A percentile compares a stretch with the other conserved stretches of the same genome.
Evolutionary conservation across 2,329 filamentous ascomycete species (phyloP).

Genomic region (Monosporascus sp.): DNA sequence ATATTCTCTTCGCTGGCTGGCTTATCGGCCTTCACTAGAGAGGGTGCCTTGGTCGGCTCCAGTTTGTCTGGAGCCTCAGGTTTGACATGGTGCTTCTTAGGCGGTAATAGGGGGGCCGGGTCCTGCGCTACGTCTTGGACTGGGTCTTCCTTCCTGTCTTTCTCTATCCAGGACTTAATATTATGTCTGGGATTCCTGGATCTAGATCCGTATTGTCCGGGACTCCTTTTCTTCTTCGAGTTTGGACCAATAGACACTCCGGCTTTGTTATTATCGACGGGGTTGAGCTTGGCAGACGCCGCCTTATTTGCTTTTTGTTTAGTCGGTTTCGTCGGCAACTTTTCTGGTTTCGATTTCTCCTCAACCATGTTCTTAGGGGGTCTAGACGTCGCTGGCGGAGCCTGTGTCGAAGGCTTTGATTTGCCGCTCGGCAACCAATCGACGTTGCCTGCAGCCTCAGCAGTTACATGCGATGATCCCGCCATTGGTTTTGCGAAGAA

Average conservation of each 20-base stretch:
- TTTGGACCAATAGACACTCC: slow-evolving; percentile 4
- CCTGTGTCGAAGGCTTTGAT: neutral
- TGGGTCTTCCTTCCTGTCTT: neutral
- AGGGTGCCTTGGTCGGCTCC: neutral
- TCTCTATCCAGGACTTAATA: slow-evolving; percentile 1
- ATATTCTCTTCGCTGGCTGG: neutral
- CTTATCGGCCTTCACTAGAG: neutral
- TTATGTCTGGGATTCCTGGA: neutral
- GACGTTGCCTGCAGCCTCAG: neutral
- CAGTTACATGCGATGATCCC: neutral
- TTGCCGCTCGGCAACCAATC: neutral
- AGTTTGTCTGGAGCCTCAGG: neutral
- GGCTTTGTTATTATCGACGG: neutral
- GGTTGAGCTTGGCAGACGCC: neutral
- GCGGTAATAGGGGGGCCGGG: neutral
- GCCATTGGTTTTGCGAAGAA: neutral
- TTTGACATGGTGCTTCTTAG: too few relatives aligned
- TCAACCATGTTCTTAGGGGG: neutral
- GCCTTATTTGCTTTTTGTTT: neutral
- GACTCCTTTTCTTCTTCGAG: slow-evolving; percentile 15
- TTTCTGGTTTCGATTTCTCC: neutral
- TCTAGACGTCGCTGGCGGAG: neutral
- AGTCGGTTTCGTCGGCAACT: neutral
- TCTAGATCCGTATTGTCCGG: slow-evolving; percentile 2
- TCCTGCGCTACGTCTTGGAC: neutral